phyloP scores from a whole-genome alignment of 78 protist species.

The Monocercomonoides exilis region DNA sequence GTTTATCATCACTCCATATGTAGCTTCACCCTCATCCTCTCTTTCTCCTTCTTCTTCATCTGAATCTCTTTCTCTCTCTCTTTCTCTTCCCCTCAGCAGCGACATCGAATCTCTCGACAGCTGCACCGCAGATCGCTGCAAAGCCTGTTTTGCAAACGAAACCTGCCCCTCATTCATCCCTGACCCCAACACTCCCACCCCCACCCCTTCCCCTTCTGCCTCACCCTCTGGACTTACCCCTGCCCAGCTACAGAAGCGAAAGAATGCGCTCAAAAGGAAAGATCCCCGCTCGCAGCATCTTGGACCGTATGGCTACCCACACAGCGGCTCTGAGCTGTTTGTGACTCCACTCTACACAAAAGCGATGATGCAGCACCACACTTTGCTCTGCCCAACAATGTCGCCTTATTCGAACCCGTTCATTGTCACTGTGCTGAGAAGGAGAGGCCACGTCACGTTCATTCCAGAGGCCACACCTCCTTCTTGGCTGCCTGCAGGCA shows the following conservation, averaged over 20 bases:
- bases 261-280: too few relatives aligned
- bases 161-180: not conserved
- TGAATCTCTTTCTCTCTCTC: not conserved
- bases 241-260: too few relatives aligned
- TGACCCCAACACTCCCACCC: not conserved
- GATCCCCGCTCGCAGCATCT: not conserved
- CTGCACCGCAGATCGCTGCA: not conserved
- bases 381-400: slow-evolving; percentile 17
- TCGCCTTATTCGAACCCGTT: not conserved
- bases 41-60: not conserved
- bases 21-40: not conserved
- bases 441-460: not conserved
- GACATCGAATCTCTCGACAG: not conserved
- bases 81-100: too few relatives aligned
- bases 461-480: not conserved
- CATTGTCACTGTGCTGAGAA: not conserved
- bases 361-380: not conserved
- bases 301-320: not conserved
- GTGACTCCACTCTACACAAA: not conserved
- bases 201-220: too few relatives aligned
- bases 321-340: not conserved
- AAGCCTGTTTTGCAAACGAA: not conserved
- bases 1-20: not conserved
- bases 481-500: not conserved
- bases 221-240: too few relatives aligned